Evolutionary conservation across 1,284 basidiomycete species (phyloP).

Genomic region (Ustilago sp.): DNA sequence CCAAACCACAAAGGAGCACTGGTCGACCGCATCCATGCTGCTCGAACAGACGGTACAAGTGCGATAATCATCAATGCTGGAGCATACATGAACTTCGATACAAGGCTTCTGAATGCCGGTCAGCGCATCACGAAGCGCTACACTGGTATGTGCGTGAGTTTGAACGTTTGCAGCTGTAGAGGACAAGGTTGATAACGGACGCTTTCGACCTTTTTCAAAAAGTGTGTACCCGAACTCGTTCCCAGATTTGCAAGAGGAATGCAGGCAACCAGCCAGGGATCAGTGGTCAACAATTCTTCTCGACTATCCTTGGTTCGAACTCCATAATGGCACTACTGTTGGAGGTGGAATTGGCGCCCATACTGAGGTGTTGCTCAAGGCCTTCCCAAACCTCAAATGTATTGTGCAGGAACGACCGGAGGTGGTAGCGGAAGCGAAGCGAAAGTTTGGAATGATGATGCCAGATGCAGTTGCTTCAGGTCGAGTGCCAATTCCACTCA

Average conservation of each 20-base stretch:
- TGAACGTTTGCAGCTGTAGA: no score
- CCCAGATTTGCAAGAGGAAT: no score
- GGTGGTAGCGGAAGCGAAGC: constrained; percentile 17
- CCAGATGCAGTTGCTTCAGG: constrained; percentile 25
- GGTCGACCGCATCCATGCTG: constrained; percentile 68
- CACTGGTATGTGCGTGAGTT: no score
- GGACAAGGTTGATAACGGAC: no score
- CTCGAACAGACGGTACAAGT: constrained; percentile 36
- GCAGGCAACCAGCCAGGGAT: no score
- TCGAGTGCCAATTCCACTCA: no score
- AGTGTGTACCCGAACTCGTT: no score
- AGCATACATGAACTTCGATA: no score
- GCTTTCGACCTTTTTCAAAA: no score
- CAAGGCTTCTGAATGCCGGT: no score
- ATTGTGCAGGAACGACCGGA: constrained; percentile 32
- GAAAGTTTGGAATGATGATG: constrained; percentile 1
- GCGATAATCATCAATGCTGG: constrained; percentile 68
- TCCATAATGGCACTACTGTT: constrained; percentile 19
- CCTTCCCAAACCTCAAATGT: constrained; percentile 22
- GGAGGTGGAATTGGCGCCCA: constrained; percentile 32
- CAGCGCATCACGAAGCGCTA: no score
- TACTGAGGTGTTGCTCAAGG: constrained; percentile 7
- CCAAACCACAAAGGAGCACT: constrained; percentile 69
- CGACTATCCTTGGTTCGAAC: constrained; percentile 33
- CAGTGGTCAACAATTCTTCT: constrained; percentile 11